Conservation (phyloP, 2,329 filamentous ascomycete genomes). For the Xylaria polymorpha region DNA sequence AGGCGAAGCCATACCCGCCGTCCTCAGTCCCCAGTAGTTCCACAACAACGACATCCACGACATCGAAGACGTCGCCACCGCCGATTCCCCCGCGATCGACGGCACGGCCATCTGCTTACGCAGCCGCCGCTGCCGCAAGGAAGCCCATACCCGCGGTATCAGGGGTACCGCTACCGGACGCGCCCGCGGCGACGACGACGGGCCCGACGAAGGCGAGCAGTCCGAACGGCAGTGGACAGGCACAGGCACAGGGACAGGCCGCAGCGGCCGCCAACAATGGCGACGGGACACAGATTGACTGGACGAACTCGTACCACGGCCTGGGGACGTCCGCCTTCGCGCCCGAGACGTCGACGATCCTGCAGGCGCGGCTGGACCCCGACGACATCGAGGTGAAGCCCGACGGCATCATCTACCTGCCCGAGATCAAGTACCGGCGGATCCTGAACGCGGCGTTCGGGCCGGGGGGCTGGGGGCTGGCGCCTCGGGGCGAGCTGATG, state of each 20-base stretch:
- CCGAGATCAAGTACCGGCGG: conserved; percentile 96
- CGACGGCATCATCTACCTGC: conserved; percentile 94
- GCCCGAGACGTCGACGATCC: conserved; percentile 73
- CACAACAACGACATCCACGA: conserved; percentile 28
- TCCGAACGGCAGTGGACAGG: background rate
- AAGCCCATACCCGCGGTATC: conserved; percentile 47
- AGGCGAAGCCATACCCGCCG: conserved; percentile 33
- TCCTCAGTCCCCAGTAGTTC: conserved; percentile 18
- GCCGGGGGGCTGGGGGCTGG: conserved; percentile 94
- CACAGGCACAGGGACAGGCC: conserved; percentile 1
- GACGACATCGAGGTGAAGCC: conserved; percentile 96
- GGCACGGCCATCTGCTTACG: conserved; percentile 17
- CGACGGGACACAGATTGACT: conserved; percentile 66
- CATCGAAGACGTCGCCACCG: conserved; percentile 15
- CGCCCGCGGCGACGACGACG: conserved; percentile 23
- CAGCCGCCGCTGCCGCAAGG: conserved; percentile 29
- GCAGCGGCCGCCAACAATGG: conserved; percentile 5
- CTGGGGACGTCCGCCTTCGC: conserved; percentile 78
- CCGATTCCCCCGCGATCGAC: conserved; percentile 32
- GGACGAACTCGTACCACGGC: conserved; percentile 86
- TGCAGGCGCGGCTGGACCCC: conserved; percentile 73
- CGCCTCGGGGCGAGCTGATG: conserved; percentile 85
- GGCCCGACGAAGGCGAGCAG: conserved; percentile 10
- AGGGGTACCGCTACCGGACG: conserved; percentile 48
- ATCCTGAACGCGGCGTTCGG: conserved; percentile 93